Percentiles rank a stretch among this genome's conserved stretches.
These are phyloP conservation scores for Colletotrichum ledebouriae DNA, from an alignment of 2,329 filamentous ascomycete genomes.

Conservation along the genomic window DNA sequence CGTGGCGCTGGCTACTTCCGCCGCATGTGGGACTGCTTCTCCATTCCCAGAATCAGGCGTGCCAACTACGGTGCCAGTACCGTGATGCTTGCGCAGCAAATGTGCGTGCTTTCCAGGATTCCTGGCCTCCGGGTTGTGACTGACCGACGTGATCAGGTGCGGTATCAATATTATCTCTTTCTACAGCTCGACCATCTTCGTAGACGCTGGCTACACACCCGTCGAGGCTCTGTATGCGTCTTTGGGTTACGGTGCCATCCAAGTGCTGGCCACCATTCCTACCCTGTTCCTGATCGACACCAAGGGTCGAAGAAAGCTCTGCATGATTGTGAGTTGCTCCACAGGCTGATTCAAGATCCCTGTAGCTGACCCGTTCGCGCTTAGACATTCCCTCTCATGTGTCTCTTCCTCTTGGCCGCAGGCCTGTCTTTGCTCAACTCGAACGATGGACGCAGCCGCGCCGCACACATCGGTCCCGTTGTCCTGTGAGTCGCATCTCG, in stretches of 20 bases:
- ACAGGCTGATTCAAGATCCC: too few species aligned
- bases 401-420: constrained; percentile 68
- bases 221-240: constrained; percentile 64
- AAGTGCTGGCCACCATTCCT: constrained; percentile 53
- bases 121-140: too few species aligned
- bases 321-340: constrained; percentile 8
- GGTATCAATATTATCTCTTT: constrained; percentile 81
- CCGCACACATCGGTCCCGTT: constrained; percentile 59
- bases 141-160: not conserved
- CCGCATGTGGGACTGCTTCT: constrained; percentile 70
- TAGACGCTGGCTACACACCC: constrained; percentile 67
- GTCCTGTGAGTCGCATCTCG: constrained; percentile 51
- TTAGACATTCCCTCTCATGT: constrained; percentile 71
- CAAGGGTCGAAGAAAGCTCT: constrained; percentile 51
- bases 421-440: constrained; percentile 65
- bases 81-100: constrained; percentile 84
- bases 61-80: constrained; percentile 82
- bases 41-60: constrained; percentile 75
- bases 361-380: constrained; percentile 44
- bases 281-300: constrained; percentile 68
- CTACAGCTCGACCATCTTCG: constrained; percentile 77
- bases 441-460: constrained; percentile 17
- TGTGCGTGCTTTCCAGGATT: constrained; percentile 58
- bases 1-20: constrained; percentile 49
- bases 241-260: constrained; percentile 66